Conservation (phyloP, 2,329 filamentous ascomycete species). For the Apiospora marii region DNA sequence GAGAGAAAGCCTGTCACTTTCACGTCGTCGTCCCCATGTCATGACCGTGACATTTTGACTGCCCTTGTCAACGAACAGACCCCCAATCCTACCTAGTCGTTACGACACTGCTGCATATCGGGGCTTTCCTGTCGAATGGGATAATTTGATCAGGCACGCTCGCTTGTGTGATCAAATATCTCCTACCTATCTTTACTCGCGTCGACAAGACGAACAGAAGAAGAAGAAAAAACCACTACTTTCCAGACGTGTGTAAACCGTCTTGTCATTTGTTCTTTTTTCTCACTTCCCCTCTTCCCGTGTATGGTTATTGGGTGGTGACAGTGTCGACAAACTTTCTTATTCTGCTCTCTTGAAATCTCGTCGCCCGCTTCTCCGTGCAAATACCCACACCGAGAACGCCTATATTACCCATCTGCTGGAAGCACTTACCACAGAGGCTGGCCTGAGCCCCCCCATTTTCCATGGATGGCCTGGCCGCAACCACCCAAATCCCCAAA, state of each 20-base stretch:
- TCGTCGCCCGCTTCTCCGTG: conserved; percentile 1
- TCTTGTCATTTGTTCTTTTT: neutral
- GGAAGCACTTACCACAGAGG: conserved; percentile 10
- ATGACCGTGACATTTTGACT: neutral
- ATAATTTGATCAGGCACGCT: neutral
- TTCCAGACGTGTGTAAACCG: neutral
- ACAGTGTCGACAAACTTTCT: neutral
- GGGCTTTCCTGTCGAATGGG: conserved; percentile 11
- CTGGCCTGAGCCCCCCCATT: conserved; percentile 17
- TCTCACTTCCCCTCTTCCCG: neutral
- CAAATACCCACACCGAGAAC: conserved; percentile 1
- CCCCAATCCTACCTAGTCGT: conserved; percentile 4
- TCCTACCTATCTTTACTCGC: neutral
- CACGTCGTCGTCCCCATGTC: neutral
- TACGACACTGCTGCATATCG: conserved; percentile 13
- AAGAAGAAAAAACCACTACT: neutral
- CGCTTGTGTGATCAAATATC: neutral
- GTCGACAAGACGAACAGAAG: neutral
- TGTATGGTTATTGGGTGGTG: neutral
- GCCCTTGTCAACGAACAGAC: conserved; percentile 11
- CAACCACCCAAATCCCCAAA: conserved; percentile 1
- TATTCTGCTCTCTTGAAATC: neutral
- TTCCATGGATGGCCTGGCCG: conserved; percentile 19
- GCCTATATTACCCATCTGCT: conserved; percentile 3
- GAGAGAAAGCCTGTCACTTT: neutral